phyloP scores from a whole-genome alignment of 805 yeast genomes.

The Komagataella mondaviorum region DNA sequence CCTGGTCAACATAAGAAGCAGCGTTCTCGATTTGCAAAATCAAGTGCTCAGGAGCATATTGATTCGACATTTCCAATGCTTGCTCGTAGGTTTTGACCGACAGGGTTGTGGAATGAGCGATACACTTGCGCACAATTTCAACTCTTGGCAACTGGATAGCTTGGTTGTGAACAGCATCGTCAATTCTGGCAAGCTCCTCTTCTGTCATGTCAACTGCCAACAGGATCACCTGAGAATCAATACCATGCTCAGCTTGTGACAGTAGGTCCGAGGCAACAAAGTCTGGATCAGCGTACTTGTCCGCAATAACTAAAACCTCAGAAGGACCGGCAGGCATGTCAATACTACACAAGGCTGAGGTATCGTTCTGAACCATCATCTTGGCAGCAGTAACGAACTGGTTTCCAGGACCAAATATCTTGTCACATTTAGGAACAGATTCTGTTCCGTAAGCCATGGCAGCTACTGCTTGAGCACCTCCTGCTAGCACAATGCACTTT shows the following conservation, averaged over 20 bases:
- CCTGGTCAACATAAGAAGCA: conserved; percentile 48
- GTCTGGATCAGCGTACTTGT: conserved; percentile 76
- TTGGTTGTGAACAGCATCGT: conserved; percentile 74
- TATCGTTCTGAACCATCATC: conserved; percentile 93
- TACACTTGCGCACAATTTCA: conserved; percentile 84
- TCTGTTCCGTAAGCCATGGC: conserved; percentile 99
- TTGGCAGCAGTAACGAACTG: conserved; percentile 99
- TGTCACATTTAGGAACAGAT: conserved; percentile 84
- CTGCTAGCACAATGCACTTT: conserved; percentile 79
- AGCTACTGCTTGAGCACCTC: conserved; percentile 99
- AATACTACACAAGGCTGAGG: conserved; percentile 87
- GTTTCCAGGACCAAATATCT: conserved; percentile 97
- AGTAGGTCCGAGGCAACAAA: conserved; percentile 94
- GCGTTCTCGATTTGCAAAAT: conserved; percentile 85
- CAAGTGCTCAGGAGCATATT: conserved; percentile 96
- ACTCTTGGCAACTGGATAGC: conserved; percentile 80
- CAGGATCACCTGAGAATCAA: conserved; percentile 93
- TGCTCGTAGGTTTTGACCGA: conserved; percentile 56
- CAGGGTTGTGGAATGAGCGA: conserved; percentile 80
- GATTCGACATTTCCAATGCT: conserved; percentile 79
- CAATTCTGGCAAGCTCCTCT: conserved; percentile 51
- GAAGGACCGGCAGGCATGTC: conserved; percentile 99
- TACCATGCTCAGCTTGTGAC: conserved; percentile 98
- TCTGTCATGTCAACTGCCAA: conserved; percentile 64
- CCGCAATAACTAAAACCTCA: conserved; percentile 94